Percentiles rank a stretch among this genome's conserved stretches.
phyloP scores from a whole-genome alignment of 169 alveolate species.

The Eimeria tenella region DNA sequence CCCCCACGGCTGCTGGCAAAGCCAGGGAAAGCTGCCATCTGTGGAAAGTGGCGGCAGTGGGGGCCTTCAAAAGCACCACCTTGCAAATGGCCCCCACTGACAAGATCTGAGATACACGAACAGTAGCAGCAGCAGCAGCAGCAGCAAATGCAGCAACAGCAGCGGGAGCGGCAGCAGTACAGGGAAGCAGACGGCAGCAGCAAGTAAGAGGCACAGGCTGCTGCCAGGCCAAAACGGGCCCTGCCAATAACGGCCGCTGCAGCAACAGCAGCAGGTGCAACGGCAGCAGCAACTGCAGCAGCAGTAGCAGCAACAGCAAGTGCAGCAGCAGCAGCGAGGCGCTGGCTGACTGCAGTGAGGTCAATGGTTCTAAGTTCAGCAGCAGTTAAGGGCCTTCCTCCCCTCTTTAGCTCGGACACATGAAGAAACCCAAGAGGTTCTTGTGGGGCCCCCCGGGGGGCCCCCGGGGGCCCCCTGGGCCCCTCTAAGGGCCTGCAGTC shows the following conservation, averaged over 20 bases:
- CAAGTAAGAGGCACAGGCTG: neutral
- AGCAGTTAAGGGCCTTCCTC: neutral
- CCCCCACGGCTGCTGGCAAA: neutral
- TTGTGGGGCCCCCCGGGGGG: neutral
- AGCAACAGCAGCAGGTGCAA: constrained; percentile 19
- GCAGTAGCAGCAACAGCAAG: constrained; percentile 14
- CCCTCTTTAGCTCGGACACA: constrained; percentile 27
- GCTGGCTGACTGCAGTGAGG: constrained; percentile 20
- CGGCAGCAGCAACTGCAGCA: constrained; percentile 29
- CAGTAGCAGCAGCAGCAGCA: constrained; percentile 56
- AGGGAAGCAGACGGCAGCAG: neutral
- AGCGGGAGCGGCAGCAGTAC: neutral
- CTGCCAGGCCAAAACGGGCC: neutral
- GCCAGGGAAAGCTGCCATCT: constrained; percentile 48
- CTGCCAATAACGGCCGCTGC: neutral
- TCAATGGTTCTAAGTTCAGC: constrained; percentile 5
- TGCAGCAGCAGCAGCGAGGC: constrained; percentile 22
- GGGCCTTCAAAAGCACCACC: constrained; percentile 33
- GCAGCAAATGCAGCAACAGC: constrained; percentile 28
- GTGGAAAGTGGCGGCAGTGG: constrained; percentile 20
- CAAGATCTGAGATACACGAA: constrained; percentile 6
- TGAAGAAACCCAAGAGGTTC: constrained; percentile 15
- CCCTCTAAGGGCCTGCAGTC: neutral
- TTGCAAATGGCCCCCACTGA: constrained; percentile 51
- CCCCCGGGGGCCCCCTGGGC: constrained; percentile 12